Evolutionary conservation across 768 basidiomycete species (phyloP), one percentile per base, ranked within the genome.

Genomic region (Myochromella boudieri): DNA sequence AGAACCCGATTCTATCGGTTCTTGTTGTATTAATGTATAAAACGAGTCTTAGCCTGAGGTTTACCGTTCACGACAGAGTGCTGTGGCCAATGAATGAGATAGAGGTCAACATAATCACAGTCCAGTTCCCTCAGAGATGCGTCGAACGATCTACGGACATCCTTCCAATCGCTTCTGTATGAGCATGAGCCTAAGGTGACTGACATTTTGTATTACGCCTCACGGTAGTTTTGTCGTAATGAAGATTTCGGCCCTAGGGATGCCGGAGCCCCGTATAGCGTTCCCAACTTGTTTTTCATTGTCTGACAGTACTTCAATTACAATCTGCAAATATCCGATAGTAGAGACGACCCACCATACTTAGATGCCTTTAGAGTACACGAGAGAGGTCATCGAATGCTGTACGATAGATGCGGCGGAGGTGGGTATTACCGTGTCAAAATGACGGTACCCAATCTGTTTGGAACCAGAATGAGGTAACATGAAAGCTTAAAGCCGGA

Each of bases 221-320:
- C 43, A 72, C 71, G 62, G 58, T 25, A 79, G 60, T 52, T 81
- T 81, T 14, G 79, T 80, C 5, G 76, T 77, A 9, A 81, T 53
- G 57, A 70, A 80, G 29, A 80, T 62, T 24, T 75, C 66, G 18
- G 59, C 60, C 33, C 76, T 67, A 4, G 75, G 69, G n/a, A 77
- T 61, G 1, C 67, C 68, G 20, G 72, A 75, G 15, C 67, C 73
- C 10, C 69, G 62, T 33, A 82, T 68, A 2, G 72, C 77, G 24
- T 57, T 55, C 4, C 78, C 75, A 18, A 79, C 77, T 9, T 59
- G 51, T 51, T 68, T 57, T 56, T 81, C 80, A 46, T 75, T 81
- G 1, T 59, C 73, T 67, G 15, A 27, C 15, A 29, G 4, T 9
- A 32, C 12, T 42, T 32, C 25, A 17, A 27, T 44, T 28, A 54